These are phyloP conservation scores for Nepenthes mirabilis DNA, from an alignment of 148 eudicot species.

Conservation along the genomic window DNA sequence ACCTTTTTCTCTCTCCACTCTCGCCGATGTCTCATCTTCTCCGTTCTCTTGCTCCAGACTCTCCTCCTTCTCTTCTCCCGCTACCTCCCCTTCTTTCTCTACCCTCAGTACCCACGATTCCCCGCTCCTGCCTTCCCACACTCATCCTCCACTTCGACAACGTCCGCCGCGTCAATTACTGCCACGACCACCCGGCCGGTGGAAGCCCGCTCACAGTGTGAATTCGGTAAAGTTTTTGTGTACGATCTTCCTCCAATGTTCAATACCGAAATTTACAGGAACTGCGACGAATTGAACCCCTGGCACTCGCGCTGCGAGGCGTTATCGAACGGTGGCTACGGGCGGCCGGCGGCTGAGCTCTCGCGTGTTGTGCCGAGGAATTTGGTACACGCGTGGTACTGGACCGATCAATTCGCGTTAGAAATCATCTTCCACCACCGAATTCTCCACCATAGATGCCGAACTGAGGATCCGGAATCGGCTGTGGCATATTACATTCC, in stretches of 20 bases:
- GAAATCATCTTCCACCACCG: conserved; percentile 39
- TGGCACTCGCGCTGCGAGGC: conserved; percentile 50
- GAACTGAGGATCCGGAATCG: conserved; percentile 28
- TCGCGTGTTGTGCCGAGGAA: conserved; percentile 21
- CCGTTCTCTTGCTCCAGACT: conserved; percentile 45
- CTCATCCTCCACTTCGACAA: conserved; percentile 1
- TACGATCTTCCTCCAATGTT: conserved; percentile 54
- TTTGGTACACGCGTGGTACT: conserved; percentile 34
- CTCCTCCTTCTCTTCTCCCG: conserved; percentile 29
- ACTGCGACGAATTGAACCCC: conserved; percentile 43
- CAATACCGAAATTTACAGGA: conserved; percentile 37
- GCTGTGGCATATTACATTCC: conserved; percentile 60
- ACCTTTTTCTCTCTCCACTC: conserved; percentile 23
- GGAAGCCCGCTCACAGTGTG: conserved; percentile 11
- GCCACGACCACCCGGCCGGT: not conserved
- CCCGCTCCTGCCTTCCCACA: not conserved
- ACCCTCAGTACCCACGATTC: not conserved
- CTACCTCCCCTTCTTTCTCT: conserved; percentile 19
- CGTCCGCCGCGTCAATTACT: not conserved
- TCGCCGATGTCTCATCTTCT: conserved; percentile 44
- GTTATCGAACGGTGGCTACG: conserved; percentile 53
- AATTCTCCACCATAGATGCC: conserved; percentile 25
- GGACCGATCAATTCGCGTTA: conserved; percentile 37
- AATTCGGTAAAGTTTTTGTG: conserved; percentile 41
- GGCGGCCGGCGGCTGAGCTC: conserved; percentile 21